phyloP scores from a whole-genome alignment of 1,284 basidiomycete genomes.

The Waitea zeae region DNA sequence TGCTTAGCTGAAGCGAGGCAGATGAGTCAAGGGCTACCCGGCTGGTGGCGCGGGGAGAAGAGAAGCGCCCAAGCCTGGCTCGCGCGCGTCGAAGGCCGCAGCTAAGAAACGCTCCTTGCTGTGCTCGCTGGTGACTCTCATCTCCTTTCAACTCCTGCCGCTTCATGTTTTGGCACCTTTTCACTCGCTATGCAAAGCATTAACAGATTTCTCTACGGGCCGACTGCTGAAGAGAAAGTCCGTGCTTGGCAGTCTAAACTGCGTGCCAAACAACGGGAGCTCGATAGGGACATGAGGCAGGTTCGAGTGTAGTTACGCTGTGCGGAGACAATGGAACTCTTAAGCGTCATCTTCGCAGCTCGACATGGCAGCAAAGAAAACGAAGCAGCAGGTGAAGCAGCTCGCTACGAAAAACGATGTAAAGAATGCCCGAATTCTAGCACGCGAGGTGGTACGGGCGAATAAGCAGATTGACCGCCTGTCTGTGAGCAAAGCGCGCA shows the following conservation, averaged over 20 bases:
- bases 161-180: too few species aligned
- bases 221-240: constrained; percentile 84
- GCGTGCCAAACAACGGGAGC: constrained; percentile 57
- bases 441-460: constrained; percentile 87
- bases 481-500: constrained; percentile 81
- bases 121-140: too few species aligned
- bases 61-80: too few species aligned
- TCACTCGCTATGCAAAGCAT: constrained; percentile 91
- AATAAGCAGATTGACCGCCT: constrained; percentile 90
- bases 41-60: too few species aligned
- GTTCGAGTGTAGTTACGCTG: constrained; percentile 26
- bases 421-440: constrained; percentile 84
- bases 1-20: too few species aligned
- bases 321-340: constrained; percentile 8
- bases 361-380: constrained; percentile 71
- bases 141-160: too few species aligned
- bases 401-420: constrained; percentile 85
- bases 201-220: constrained; percentile 86
- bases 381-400: constrained; percentile 71
- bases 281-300: constrained; percentile 90
- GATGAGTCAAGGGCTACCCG: too few species aligned
- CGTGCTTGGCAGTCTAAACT: constrained; percentile 79
- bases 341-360: constrained; percentile 30
- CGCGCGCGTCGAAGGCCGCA: too few species aligned
- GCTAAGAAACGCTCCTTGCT: too few species aligned